Evolutionary conservation across 257 asterid species (phyloP), one percentile per base, ranked within the genome.

Genomic region (Buddleja alternifolia): DNA sequence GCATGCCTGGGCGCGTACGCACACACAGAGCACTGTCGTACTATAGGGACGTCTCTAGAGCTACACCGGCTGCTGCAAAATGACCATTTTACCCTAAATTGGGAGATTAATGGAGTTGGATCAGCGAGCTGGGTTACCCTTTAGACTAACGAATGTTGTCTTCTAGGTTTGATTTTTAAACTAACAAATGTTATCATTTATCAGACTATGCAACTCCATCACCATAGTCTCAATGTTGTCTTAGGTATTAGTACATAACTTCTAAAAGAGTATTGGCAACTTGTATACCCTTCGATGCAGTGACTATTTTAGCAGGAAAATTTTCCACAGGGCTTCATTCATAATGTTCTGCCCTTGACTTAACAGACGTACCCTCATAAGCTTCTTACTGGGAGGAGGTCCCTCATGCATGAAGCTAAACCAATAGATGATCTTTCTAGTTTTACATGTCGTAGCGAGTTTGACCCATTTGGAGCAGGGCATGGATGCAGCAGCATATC

Each of bases 401-500:
- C 80, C 51, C 66, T 78, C 45, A 4, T 69, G 70, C 66, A 59
- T 73, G 63, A 67, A 66, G 66, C 66, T 50, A 71, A 68, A 60
- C 62, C 80, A 71, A 51, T 47, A 73, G 80, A 75, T 66, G 73
- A 79, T 65, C 60, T 36, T 66, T 61, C 84, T 47, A 78, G 75
- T 39, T 48, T 59, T 68, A 63, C 82, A 9, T 72, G 76, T 69
- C 82, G 75, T 51, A 40, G 74, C 58, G 87, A 75, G 59, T 85
- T 81, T 56, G 86, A 92, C 54, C 93, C 96, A 42, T 79, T 92
- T 75, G 87, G 82, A 60, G 78, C 90, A n/a, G 98, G 90, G 67
- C 96, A 89, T 74, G 97, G 98, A 63, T 92, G 98, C 81, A 89
- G 82, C 80, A 86, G 97, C 65, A 85, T 92, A 64, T 92, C 98